These are phyloP conservation scores for Backusella tuberculispora DNA, from an alignment of 192 early-diverging fungal species.

Conservation along the genomic window DNA sequence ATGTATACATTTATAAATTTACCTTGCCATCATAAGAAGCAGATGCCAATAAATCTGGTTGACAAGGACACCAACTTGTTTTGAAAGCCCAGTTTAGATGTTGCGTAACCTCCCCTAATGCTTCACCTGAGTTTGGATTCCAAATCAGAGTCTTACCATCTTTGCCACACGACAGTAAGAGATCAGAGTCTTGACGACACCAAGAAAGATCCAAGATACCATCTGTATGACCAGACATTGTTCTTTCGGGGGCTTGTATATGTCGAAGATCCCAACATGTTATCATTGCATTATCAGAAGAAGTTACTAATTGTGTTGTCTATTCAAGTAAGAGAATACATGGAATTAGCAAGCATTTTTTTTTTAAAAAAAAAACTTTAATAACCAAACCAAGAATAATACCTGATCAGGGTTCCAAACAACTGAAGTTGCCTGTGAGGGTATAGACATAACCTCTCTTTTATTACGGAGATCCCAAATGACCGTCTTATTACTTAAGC, in stretches of 20 bases:
- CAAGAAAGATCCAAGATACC: conserved; percentile 92
- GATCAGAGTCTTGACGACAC: conserved; percentile 91
- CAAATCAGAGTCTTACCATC: conserved; percentile 93
- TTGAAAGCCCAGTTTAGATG: conserved; percentile 93
- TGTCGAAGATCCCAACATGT: conserved; percentile 96
- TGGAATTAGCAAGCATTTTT: not conserved
- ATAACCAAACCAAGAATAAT: conserved; percentile 1
- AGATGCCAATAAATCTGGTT: conserved; percentile 87
- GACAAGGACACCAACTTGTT: conserved; percentile 91
- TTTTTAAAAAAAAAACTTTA: not conserved
- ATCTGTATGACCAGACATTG: conserved; percentile 83
- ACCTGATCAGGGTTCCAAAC: conserved; percentile 91
- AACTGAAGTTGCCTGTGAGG: conserved; percentile 72
- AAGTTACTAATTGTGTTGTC: conserved; percentile 92
- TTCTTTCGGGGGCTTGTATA: conserved; percentile 87
- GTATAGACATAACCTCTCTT: conserved; percentile 77
- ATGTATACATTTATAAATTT: not conserved
- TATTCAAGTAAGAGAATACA: conserved; percentile 22
- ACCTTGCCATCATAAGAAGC: conserved; percentile 91
- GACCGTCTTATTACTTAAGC: conserved; percentile 87
- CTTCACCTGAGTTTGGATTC: conserved; percentile 79
- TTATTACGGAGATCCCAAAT: conserved; percentile 94
- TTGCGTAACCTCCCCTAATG: conserved; percentile 85
- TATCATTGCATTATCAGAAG: conserved; percentile 84
- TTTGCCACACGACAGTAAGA: conserved; percentile 91